Conservation (phyloP, 1,284 basidiomycete genomes). For the Trametes hirsuta region DNA sequence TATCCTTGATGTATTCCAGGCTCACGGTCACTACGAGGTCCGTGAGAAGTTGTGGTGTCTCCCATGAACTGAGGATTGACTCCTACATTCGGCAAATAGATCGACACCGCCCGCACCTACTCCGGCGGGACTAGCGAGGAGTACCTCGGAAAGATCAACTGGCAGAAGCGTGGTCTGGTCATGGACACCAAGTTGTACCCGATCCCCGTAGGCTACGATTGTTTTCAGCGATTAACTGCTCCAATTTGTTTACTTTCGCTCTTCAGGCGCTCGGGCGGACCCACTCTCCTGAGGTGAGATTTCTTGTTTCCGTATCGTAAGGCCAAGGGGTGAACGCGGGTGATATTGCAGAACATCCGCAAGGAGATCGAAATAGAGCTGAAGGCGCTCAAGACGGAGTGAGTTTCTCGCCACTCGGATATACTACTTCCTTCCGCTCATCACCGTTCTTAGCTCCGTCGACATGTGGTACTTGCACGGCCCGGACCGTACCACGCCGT, state of each 20-base stretch:
- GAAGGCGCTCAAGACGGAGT: conserved; percentile 52
- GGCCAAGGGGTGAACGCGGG: background rate
- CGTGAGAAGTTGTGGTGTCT: conserved; percentile 14
- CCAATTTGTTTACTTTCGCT: conserved; percentile 14
- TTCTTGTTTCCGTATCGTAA: background rate
- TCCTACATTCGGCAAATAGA: conserved; percentile 28
- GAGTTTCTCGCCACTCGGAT: conserved; percentile 14
- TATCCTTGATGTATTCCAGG: conserved; percentile 59
- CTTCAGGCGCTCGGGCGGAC: conserved; percentile 7
- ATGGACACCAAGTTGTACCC: conserved; percentile 46
- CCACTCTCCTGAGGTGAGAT: conserved; percentile 24
- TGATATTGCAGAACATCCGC: conserved; percentile 39
- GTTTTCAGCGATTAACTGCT: too few species aligned
- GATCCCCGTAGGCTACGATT: conserved; percentile 13
- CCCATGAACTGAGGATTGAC: background rate
- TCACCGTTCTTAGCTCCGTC: conserved; percentile 11
- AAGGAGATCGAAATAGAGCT: conserved; percentile 48
- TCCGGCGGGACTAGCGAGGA: conserved; percentile 52
- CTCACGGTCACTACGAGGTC: conserved; percentile 57
- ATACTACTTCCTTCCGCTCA: background rate
- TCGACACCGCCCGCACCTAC: conserved; percentile 58
- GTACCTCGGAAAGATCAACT: conserved; percentile 40
- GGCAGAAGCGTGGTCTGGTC: conserved; percentile 47
- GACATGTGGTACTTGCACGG: conserved; percentile 61
- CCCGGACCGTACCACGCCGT: conserved; percentile 52